phyloP scores from a whole-genome alignment of 352 stramenopile genomes.

The Pythium guiyangense region DNA sequence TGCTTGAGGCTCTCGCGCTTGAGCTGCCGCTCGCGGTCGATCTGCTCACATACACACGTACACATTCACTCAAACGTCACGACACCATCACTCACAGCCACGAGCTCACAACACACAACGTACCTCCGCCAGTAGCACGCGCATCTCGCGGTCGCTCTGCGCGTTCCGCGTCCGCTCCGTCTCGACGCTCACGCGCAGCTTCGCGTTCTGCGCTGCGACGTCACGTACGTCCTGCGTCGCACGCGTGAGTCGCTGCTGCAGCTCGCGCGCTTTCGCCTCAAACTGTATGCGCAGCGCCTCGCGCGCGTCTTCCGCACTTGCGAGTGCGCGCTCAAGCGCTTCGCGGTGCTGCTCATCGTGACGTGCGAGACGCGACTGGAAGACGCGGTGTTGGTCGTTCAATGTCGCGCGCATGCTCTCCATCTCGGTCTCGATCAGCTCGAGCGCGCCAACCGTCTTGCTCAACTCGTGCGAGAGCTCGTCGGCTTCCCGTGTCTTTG shows the following conservation, averaged over 20 bases:
- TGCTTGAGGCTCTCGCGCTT: conserved; percentile 70
- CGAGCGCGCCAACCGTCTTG: conserved; percentile 47
- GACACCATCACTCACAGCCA: background rate
- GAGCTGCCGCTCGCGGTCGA: conserved; percentile 60
- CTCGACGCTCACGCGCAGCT: conserved; percentile 39
- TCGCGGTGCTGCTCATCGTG: conserved; percentile 43
- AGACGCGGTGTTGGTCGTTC: conserved; percentile 49
- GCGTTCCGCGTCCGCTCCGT: conserved; percentile 34
- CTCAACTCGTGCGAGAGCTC: conserved; percentile 29
- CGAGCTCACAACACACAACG: too few relatives aligned
- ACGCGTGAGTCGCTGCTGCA: conserved; percentile 35
- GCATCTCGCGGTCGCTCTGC: conserved; percentile 63
- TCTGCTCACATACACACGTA: conserved; percentile 21
- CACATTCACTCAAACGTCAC: background rate
- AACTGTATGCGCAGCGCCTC: conserved; percentile 28
- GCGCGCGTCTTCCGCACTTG: conserved; percentile 29
- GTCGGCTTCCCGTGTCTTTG: conserved; percentile 15
- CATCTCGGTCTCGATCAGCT: conserved; percentile 71
- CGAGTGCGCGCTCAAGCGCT: conserved; percentile 28
- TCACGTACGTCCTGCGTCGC: conserved; percentile 37
- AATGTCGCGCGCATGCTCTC: conserved; percentile 47
- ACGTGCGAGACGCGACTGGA: conserved; percentile 43
- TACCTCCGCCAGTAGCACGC: conserved; percentile 57
- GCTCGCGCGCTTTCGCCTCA: conserved; percentile 25
- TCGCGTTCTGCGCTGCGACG: conserved; percentile 41